Conservation (phyloP, 1,284 basidiomycete species). For the Puccinia hordei region DNA sequence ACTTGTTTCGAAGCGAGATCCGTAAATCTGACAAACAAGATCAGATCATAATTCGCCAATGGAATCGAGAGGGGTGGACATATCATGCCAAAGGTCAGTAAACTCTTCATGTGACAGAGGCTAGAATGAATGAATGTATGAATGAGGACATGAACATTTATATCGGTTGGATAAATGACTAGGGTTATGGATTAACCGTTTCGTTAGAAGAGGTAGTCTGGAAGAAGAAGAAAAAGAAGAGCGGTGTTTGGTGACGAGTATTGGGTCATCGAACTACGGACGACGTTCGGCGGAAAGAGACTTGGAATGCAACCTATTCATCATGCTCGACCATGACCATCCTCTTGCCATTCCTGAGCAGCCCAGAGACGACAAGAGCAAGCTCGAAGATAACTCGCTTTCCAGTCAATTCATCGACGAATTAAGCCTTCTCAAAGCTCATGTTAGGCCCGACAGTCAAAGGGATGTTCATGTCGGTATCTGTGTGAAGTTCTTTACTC, state of each 20-base stretch:
- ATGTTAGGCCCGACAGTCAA: neutral
- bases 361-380: slow-evolving; percentile 59
- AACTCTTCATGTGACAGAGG: slow-evolving; percentile 66
- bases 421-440: neutral
- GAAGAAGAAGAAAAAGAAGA: neutral
- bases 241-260: slow-evolving; percentile 71
- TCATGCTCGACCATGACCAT: slow-evolving; percentile 66
- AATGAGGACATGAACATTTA: slow-evolving; percentile 37
- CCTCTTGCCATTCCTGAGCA: neutral
- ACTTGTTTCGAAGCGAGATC: slow-evolving; percentile 65
- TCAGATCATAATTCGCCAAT: slow-evolving; percentile 75
- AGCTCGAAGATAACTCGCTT: neutral
- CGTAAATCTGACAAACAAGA: slow-evolving; percentile 63
- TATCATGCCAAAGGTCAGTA: slow-evolving; percentile 91
- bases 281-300: slow-evolving; percentile 86
- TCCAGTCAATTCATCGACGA: slow-evolving; percentile 8
- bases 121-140: slow-evolving; percentile 63
- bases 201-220: slow-evolving; percentile 32
- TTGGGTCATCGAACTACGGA: slow-evolving; percentile 95
- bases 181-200: slow-evolving; percentile 52
- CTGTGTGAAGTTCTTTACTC: slow-evolving; percentile 16
- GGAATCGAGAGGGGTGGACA: slow-evolving; percentile 90
- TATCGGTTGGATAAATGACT: slow-evolving; percentile 53
- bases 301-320: slow-evolving; percentile 85
- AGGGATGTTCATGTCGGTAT: neutral